Conservation (phyloP, 2,329 filamentous ascomycete species). For the Fusarium fujikuroi region DNA sequence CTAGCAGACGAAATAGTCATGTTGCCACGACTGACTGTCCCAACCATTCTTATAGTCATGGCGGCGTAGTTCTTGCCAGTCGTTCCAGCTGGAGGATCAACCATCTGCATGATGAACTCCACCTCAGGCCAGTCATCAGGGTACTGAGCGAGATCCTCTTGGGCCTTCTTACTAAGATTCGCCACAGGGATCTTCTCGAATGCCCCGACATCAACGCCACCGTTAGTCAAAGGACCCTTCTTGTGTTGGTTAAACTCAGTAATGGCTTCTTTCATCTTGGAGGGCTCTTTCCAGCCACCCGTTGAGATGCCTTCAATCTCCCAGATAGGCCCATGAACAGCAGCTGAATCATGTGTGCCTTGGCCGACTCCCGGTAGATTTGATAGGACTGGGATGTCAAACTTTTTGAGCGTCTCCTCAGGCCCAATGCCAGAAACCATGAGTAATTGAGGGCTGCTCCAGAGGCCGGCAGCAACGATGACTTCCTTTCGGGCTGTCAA, state of each 20-base stretch:
- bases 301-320: neutral
- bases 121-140: slow-evolving; percentile 51
- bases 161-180: neutral
- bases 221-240: neutral
- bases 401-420: neutral
- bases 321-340: neutral
- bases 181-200: neutral
- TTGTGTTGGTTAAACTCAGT: neutral
- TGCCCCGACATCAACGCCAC: neutral
- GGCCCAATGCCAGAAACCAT: slow-evolving; percentile 2
- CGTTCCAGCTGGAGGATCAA: neutral
- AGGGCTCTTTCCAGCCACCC: neutral
- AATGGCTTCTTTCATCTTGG: neutral
- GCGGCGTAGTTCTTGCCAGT: slow-evolving; percentile 32
- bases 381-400: neutral
- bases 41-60: slow-evolving; percentile 46
- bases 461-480: neutral
- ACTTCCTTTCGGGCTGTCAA: neutral
- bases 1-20: slow-evolving; percentile 51
- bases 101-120: slow-evolving; percentile 39
- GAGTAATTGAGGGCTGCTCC: neutral
- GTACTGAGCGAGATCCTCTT: slow-evolving; percentile 29
- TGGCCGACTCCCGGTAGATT: neutral
- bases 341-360: neutral
- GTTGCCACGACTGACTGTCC: slow-evolving; percentile 56